Conservation (phyloP, 495 filamentous ascomycete species). For the Penicillium cinerascens region DNA sequence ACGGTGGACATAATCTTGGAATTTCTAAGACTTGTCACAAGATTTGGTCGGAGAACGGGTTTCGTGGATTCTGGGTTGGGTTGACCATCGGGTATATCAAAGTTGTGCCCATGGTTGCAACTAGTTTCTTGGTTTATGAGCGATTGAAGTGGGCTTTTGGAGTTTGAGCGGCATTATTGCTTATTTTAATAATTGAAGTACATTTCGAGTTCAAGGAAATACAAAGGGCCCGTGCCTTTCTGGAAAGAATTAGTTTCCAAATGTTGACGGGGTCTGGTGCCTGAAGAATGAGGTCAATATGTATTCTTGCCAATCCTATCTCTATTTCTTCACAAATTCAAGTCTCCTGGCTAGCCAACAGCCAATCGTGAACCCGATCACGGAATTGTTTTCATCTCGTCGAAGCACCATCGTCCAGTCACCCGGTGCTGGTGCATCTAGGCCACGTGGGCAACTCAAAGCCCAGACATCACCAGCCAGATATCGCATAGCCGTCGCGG, state of each 20-base stretch:
- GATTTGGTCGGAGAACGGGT: slow-evolving; percentile 68
- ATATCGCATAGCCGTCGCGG: slow-evolving; percentile 20
- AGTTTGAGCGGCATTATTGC: no score
- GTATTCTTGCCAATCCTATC: no score
- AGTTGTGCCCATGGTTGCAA: slow-evolving; percentile 81
- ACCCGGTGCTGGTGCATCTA: slow-evolving; percentile 33
- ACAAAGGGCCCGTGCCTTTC: no score
- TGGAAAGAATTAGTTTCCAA: no score
- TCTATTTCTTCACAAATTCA: slow-evolving; percentile 14
- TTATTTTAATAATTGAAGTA: no score
- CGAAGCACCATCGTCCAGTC: slow-evolving; percentile 32
- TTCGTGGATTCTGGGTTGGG: slow-evolving; percentile 82
- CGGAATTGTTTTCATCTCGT: slow-evolving; percentile 15
- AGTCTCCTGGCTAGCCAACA: slow-evolving; percentile 32
- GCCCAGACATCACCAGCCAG: slow-evolving; percentile 32
- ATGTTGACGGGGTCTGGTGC: no score
- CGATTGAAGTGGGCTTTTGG: slow-evolving; percentile 53
- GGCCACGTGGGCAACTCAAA: slow-evolving; percentile 25
- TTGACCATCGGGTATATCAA: slow-evolving; percentile 90
- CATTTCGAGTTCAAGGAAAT: no score
- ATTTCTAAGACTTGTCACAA: slow-evolving; percentile 68
- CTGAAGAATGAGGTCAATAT: no score
- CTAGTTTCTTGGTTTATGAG: slow-evolving; percentile 72
- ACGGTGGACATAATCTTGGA: slow-evolving; percentile 70
- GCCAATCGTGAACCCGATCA: slow-evolving; percentile 23